A percentile compares a stretch with the other conserved stretches of the same genome.
Conservation (phyloP, 2,329 filamentous ascomycete species). For the Curvularia verruculosa region DNA sequence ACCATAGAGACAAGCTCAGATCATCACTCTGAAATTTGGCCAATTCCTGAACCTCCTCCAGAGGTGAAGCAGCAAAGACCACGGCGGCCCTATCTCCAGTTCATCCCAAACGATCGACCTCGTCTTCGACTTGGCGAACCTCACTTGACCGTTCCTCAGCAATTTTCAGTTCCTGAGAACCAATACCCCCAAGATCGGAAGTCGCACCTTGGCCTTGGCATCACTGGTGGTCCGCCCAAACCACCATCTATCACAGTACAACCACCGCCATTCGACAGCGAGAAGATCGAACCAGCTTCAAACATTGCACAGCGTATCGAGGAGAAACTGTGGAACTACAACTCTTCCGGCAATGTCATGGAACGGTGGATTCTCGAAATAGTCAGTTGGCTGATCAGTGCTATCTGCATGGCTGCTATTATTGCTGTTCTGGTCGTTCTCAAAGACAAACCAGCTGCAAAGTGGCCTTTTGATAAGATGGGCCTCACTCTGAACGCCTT, state of each 20-base stretch:
- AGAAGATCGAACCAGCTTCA: background rate
- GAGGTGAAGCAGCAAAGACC: no score
- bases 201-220: no score
- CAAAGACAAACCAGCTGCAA: slow-evolving; percentile 4
- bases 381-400: slow-evolving; percentile 36
- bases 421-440: slow-evolving; percentile 20
- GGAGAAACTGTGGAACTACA: slow-evolving; percentile 25
- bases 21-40: no score
- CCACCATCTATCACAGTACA: background rate
- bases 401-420: slow-evolving; percentile 31
- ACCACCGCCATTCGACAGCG: slow-evolving; percentile 1
- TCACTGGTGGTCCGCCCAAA: no score
- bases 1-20: no score
- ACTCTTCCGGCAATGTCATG: slow-evolving; percentile 18
- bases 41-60: no score
- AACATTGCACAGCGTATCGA: slow-evolving; percentile 37
- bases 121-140: no score
- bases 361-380: slow-evolving; percentile 37
- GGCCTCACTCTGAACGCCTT: slow-evolving; percentile 36
- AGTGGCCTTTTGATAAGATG: slow-evolving; percentile 20
- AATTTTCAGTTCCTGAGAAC: no score
- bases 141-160: no score
- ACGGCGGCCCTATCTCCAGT: no score
- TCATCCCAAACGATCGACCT: no score
- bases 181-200: no score